phyloP scores from a whole-genome alignment of 2,329 filamentous ascomycete genomes.

The Xylaria sp. region DNA sequence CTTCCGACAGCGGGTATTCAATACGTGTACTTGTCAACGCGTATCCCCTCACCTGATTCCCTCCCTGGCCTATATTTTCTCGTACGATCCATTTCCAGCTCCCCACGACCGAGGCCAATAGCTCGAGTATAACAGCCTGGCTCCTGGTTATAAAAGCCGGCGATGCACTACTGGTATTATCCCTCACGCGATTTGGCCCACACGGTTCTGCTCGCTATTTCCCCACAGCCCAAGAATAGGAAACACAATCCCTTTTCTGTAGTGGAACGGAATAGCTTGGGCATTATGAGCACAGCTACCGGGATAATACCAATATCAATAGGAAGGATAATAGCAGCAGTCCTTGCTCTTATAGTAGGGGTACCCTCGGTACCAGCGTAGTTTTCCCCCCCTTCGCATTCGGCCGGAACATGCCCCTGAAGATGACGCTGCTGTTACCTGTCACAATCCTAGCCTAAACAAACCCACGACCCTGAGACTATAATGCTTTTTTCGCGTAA shows the following conservation, averaged over 20 bases:
- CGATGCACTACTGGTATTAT: slow-evolving; percentile 24
- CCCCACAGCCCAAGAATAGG: slow-evolving; percentile 38
- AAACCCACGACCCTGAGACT: slow-evolving; percentile 29
- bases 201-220: slow-evolving; percentile 20
- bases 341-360: not conserved
- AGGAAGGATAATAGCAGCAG: slow-evolving; percentile 6
- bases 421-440: slow-evolving; percentile 26
- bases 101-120: slow-evolving; percentile 20
- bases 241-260: slow-evolving; percentile 26
- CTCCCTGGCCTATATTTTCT: slow-evolving; percentile 21
- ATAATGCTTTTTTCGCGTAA: slow-evolving; percentile 26
- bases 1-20: not conserved
- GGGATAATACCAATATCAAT: slow-evolving; percentile 8
- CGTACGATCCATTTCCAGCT: slow-evolving; percentile 27
- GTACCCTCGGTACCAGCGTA: not conserved
- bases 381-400: slow-evolving; percentile 18
- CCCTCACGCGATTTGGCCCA: slow-evolving; percentile 32
- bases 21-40: slow-evolving; percentile 12
- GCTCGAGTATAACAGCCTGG: slow-evolving; percentile 13
- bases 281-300: slow-evolving; percentile 13
- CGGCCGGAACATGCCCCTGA: slow-evolving; percentile 29
- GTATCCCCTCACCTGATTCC: slow-evolving; percentile 17
- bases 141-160: slow-evolving; percentile 20
- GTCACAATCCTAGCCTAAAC: slow-evolving; percentile 28
- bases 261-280: slow-evolving; percentile 6